Conservation (phyloP, 164 flowering plant genomes). For the Taxillus chinensis region DNA sequence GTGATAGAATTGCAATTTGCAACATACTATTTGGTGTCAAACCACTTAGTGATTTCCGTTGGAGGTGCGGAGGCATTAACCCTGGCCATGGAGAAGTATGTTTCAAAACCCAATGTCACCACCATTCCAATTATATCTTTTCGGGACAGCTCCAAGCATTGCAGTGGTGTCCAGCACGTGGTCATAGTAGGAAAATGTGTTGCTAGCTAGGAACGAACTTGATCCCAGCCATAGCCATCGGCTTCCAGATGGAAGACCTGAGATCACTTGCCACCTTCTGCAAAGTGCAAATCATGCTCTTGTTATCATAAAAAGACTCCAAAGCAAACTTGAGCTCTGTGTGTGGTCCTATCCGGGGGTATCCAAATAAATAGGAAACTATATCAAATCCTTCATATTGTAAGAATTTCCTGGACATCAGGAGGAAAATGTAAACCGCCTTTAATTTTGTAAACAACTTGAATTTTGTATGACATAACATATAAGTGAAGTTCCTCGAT, state of each 20-base stretch:
- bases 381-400: too few species aligned
- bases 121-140: slow-evolving; percentile 55
- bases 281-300: slow-evolving; percentile 58
- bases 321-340: slow-evolving; percentile 81
- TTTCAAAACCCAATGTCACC: slow-evolving; percentile 71
- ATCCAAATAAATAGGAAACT: slow-evolving; percentile 87
- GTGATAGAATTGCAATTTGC: too few species aligned
- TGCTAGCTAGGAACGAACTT: slow-evolving; percentile 71
- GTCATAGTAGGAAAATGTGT: slow-evolving; percentile 65
- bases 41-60: slow-evolving; percentile 92
- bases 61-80: slow-evolving; percentile 73
- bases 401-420: too few species aligned
- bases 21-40: slow-evolving; percentile 85
- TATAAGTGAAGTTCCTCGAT: too few species aligned
- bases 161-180: slow-evolving; percentile 68
- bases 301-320: slow-evolving; percentile 82
- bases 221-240: slow-evolving; percentile 62
- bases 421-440: too few species aligned
- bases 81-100: slow-evolving; percentile 74
- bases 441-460: too few species aligned
- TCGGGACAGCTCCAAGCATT: slow-evolving; percentile 72
- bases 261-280: slow-evolving; percentile 56
- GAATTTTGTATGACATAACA: too few species aligned
- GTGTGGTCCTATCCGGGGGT: slow-evolving; percentile 81
- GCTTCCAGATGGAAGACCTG: slow-evolving; percentile 70